phyloP scores from a whole-genome alignment of 345 rosid species.

The Firmiana major region DNA sequence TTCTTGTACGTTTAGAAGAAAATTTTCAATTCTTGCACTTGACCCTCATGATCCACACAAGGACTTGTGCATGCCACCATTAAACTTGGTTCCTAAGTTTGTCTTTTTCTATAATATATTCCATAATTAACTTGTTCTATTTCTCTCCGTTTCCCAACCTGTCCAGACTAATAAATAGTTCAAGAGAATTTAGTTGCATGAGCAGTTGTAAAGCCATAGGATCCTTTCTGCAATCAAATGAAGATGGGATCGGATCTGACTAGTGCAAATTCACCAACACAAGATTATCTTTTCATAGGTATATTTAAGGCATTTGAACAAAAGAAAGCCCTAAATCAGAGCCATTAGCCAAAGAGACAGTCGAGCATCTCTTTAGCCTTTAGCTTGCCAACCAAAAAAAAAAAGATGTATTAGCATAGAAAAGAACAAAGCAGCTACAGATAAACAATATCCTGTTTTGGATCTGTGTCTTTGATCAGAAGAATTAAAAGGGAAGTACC shows the following conservation, averaged over 20 bases:
- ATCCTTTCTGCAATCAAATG: slow-evolving; percentile 15
- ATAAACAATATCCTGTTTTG: slow-evolving; percentile 28
- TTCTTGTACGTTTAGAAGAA: slow-evolving; percentile 6
- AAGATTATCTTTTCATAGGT: slow-evolving; percentile 1
- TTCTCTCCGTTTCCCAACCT: slow-evolving; percentile 10
- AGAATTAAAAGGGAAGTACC: slow-evolving; percentile 30
- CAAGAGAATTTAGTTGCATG: slow-evolving; percentile 22
- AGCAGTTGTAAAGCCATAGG: not conserved
- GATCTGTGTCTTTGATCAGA: slow-evolving; percentile 36
- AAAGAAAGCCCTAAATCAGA: slow-evolving; percentile 39
- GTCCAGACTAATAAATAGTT: slow-evolving; percentile 4
- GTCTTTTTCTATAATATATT: slow-evolving; percentile 15
- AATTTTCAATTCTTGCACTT: slow-evolving; percentile 6
- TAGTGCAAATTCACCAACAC: slow-evolving; percentile 27
- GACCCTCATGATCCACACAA: slow-evolving; percentile 5
- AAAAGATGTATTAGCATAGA: slow-evolving; percentile 12
- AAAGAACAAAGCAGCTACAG: slow-evolving; percentile 10
- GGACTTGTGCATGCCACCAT: slow-evolving; percentile 12
- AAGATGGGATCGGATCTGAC: slow-evolving; percentile 29
- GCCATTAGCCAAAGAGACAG: slow-evolving; percentile 24
- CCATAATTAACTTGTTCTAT: not conserved
- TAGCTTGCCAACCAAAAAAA: slow-evolving; percentile 23
- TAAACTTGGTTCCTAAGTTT: slow-evolving; percentile 12
- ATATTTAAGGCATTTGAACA: slow-evolving; percentile 7
- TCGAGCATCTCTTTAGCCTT: slow-evolving; percentile 33